These are phyloP conservation scores for Hypholoma fasciculare DNA, from an alignment of 768 basidiomycete species.

Conservation along the genomic window DNA sequence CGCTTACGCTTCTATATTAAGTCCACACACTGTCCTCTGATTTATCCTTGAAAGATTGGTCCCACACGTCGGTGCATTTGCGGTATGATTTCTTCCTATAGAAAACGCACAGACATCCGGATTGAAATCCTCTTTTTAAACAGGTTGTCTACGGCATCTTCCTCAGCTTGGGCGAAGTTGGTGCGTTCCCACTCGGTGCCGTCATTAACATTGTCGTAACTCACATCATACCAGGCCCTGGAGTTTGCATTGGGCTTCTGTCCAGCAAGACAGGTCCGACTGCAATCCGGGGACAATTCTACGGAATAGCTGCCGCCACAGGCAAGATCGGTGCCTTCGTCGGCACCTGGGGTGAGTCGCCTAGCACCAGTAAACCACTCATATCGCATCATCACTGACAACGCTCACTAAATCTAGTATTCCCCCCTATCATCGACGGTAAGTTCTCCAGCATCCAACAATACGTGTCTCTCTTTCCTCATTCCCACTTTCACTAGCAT, in stretches of 20 bases:
- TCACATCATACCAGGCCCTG: slow-evolving; percentile 51
- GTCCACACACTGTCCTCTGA: too few species aligned
- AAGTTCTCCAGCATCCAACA: neutral
- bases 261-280: slow-evolving; percentile 87
- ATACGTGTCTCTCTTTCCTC: neutral
- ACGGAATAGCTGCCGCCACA: slow-evolving; percentile 82
- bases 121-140: neutral
- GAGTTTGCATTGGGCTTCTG: slow-evolving; percentile 83
- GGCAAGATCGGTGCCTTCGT: slow-evolving; percentile 86
- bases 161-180: slow-evolving; percentile 85
- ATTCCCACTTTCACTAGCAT: slow-evolving; percentile 38
- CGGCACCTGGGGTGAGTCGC: slow-evolving; percentile 67
- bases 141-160: slow-evolving; percentile 92
- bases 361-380: neutral
- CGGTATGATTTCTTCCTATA: slow-evolving; percentile 41
- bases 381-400: neutral
- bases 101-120: neutral
- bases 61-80: slow-evolving; percentile 68
- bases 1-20: slow-evolving; percentile 13
- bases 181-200: slow-evolving; percentile 29
- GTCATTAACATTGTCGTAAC: slow-evolving; percentile 1
- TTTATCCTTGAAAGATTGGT: slow-evolving; percentile 41
- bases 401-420: slow-evolving; percentile 38
- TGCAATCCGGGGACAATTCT: slow-evolving; percentile 82
- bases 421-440: slow-evolving; percentile 68